phyloP scores from a whole-genome alignment of 2,329 filamentous ascomycete species.

The Beauveria varroae region DNA sequence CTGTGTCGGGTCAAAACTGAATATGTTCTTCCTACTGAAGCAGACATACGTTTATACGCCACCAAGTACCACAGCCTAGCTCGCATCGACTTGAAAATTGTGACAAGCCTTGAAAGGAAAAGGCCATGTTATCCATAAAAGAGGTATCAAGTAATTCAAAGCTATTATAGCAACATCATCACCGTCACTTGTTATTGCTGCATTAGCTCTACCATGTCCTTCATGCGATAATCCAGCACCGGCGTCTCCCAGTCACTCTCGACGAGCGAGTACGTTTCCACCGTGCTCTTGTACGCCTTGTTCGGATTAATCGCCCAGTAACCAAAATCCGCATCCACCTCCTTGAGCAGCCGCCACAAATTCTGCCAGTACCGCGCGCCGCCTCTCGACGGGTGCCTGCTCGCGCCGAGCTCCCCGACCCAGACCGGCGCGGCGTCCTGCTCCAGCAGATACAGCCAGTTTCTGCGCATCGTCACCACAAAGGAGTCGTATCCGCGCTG shows the following conservation, averaged over 20 bases:
- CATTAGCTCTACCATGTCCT: constrained; percentile 52
- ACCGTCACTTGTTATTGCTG: constrained; percentile 1
- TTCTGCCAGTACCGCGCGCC: constrained; percentile 60
- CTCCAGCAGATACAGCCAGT: constrained; percentile 58
- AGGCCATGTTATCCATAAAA: background rate
- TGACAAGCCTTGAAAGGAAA: too few relatives aligned
- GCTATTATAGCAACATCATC: too few relatives aligned
- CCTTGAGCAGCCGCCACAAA: constrained; percentile 50
- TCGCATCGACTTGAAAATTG: too few relatives aligned
- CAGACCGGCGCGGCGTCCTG: constrained; percentile 47
- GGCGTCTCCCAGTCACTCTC: constrained; percentile 58
- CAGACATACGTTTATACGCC: too few relatives aligned
- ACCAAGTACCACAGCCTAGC: too few relatives aligned
- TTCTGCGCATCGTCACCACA: constrained; percentile 51
- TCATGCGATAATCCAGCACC: constrained; percentile 54
- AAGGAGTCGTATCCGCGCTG: constrained; percentile 57
- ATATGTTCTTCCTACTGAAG: too few relatives aligned
- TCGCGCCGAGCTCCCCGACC: constrained; percentile 61
- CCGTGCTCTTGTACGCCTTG: constrained; percentile 50
- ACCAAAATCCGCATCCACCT: constrained; percentile 56
- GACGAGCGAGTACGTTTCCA: constrained; percentile 55
- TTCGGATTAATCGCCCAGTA: constrained; percentile 65
- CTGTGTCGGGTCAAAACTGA: too few relatives aligned
- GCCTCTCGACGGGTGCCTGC: constrained; percentile 42
- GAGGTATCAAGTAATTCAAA: background rate